phyloP scores from a whole-genome alignment of 2,329 filamentous ascomycete species.

The Aspergillus ustus region DNA sequence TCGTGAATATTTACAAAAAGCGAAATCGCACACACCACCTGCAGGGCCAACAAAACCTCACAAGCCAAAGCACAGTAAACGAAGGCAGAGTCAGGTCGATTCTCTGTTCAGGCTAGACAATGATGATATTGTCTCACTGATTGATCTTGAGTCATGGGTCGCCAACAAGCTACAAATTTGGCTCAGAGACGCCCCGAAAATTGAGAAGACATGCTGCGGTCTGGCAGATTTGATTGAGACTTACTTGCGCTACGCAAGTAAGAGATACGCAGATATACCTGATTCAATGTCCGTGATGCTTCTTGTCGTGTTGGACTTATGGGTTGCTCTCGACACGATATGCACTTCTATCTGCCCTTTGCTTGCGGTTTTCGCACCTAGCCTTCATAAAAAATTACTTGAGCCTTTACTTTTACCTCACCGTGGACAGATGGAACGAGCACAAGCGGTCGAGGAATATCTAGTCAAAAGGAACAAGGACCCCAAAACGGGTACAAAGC shows the following conservation, averaged over 20 bases:
- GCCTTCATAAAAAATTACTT: constrained; percentile 46
- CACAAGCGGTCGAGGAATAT: constrained; percentile 17
- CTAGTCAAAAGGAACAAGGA: constrained; percentile 23
- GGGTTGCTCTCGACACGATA: constrained; percentile 58
- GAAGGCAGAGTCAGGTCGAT: not conserved
- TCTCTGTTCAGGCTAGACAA: constrained; percentile 9
- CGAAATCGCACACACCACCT: not conserved
- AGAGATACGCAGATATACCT: constrained; percentile 46
- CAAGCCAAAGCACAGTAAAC: not conserved
- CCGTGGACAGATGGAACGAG: constrained; percentile 24
- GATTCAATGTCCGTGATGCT: constrained; percentile 57
- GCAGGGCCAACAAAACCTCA: not conserved
- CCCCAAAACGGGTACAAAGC: constrained; percentile 33
- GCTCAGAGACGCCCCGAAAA: constrained; percentile 20
- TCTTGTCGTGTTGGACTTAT: constrained; percentile 60
- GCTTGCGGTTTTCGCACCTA: constrained; percentile 52
- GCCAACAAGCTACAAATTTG: constrained; percentile 43
- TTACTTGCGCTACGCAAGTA: constrained; percentile 38
- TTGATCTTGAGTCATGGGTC: constrained; percentile 57
- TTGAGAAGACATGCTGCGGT: constrained; percentile 31
- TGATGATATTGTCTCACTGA: constrained; percentile 32
- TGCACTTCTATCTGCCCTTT: constrained; percentile 45
- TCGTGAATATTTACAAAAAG: constrained; percentile 7
- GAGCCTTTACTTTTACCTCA: constrained; percentile 53
- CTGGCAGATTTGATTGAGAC: constrained; percentile 16